Base-by-base conservation (phyloP, 1,284 basidiomycete genomes). In the Boletellus deceptivus region DNA sequence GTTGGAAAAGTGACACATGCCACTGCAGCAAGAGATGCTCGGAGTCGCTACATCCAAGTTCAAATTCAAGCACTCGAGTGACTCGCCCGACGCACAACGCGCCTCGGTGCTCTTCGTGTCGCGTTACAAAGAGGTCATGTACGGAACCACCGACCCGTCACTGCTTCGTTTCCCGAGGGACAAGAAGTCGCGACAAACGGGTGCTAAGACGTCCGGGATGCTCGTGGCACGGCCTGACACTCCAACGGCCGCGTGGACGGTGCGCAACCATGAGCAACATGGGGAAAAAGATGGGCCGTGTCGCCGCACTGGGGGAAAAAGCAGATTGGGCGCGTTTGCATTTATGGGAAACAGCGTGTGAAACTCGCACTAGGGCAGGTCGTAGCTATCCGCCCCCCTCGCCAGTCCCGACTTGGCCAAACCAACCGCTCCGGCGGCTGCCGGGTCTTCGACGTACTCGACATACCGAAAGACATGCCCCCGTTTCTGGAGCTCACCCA, bases 161-260 rank as follows among this genome's bases (percentile, higher is more conserved):
- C 69, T 73, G 71, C 75, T 70, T 70, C 71, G 4, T 60, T 43
- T 57, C 39, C 34, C 46, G 48, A 55, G 55, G 54, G 67, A 58
- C 59, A 48, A 63, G 71, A 75, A 75, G 74, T 74, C 67, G 73
- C 65, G 75, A 79, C 64, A 74, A 56, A 72, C 54, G 84, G 86
- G 87, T 89, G 47, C 86, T 89, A 62, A 89, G 87, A 89, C 76
- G 83, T 84, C 82, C 86, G 62, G 53, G 55, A 85, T 72, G 59
- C 59, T 89, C 86, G 76, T 74, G 73, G 75, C 87, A 86, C 84
- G 76, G 77, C 83, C 76, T 88, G 88, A 90, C 87, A 88, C 87
- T 90, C 87, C 68, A 89, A 89, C 86, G 70, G 76, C 84, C 77
- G 80, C 84, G 75, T 86, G 61, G 61, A 70, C 52, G 57, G 50